Conservation (phyloP, 2,329 filamentous ascomycete genomes). For the Nemania abortiva region DNA sequence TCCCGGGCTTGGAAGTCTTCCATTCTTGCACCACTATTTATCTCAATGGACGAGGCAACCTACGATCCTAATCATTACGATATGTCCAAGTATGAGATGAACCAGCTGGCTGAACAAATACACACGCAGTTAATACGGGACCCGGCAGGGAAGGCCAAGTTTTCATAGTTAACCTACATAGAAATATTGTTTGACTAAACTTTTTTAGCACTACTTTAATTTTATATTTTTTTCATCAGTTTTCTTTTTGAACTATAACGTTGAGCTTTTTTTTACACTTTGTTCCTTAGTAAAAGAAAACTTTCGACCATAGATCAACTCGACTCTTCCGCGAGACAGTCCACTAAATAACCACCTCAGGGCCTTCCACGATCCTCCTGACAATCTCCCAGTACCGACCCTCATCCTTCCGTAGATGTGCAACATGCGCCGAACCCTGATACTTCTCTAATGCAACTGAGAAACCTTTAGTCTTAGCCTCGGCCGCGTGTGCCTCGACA, state of each 20-base stretch:
- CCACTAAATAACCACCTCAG: too few species aligned
- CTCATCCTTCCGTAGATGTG: slow-evolving; percentile 1
- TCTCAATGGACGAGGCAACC: not conserved
- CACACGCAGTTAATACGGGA: not conserved
- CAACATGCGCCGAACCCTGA: slow-evolving; percentile 3
- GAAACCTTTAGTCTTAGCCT: not conserved
- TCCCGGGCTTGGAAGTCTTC: slow-evolving; percentile 8
- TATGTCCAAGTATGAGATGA: slow-evolving; percentile 7
- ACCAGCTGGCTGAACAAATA: not conserved
- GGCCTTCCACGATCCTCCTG: not conserved
- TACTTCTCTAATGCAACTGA: not conserved
- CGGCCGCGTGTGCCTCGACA: slow-evolving; percentile 1
- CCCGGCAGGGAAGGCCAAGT: slow-evolving; percentile 14
- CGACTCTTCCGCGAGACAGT: too few species aligned
- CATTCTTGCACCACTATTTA: slow-evolving; percentile 1
- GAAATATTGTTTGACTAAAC: not conserved
- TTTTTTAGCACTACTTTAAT: too few species aligned
- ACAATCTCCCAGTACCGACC: not conserved
- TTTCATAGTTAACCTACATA: not conserved
- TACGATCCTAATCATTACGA: not conserved
- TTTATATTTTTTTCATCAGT: too few species aligned
- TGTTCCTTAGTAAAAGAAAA: too few species aligned
- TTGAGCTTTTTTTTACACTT: too few species aligned
- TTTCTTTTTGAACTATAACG: too few species aligned
- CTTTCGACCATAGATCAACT: too few species aligned